A percentile compares a stretch with the other conserved stretches of the same genome.
Conservation (phyloP, 371 early-diverging fungal species). For the Gilbertella persicaria region DNA sequence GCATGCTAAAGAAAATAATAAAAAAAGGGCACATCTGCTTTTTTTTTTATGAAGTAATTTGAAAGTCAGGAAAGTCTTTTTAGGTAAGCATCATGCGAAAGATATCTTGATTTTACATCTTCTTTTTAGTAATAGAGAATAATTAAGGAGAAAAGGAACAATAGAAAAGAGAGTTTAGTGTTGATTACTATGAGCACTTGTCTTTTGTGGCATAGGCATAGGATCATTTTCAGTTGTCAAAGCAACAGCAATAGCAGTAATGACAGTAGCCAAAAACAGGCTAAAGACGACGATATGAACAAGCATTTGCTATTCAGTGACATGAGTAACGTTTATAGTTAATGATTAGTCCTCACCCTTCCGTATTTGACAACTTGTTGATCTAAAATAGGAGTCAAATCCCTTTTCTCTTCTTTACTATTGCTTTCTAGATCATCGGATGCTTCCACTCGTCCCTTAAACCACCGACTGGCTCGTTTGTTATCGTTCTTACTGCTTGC, state of each 20-base stretch:
- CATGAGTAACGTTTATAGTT: background rate
- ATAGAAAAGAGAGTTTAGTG: background rate
- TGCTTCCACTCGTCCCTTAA: background rate
- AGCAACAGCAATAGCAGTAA: constrained; percentile 4
- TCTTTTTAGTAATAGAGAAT: background rate
- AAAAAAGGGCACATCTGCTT: no score
- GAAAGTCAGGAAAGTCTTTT: no score
- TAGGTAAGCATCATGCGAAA: no score
- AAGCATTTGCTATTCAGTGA: constrained; percentile 7
- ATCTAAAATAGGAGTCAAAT: constrained; percentile 14
- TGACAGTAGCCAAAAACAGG: background rate
- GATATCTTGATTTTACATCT: no score
- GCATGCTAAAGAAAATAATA: background rate
- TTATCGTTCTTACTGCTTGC: no score
- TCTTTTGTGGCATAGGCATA: constrained; percentile 1
- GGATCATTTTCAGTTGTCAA: constrained; percentile 16
- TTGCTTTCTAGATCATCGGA: constrained; percentile 5
- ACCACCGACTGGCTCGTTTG: no score
- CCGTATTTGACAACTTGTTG: constrained; percentile 8
- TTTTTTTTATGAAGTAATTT: no score
- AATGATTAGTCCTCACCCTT: constrained; percentile 1
- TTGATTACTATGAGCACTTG: no score
- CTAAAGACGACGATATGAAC: constrained; percentile 6
- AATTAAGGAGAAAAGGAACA: background rate
- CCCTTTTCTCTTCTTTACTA: background rate